Evolutionary conservation across 169 alveolate species (phyloP), one percentile per base, ranked within the genome.

Genomic region (Perkinsus marinus): DNA sequence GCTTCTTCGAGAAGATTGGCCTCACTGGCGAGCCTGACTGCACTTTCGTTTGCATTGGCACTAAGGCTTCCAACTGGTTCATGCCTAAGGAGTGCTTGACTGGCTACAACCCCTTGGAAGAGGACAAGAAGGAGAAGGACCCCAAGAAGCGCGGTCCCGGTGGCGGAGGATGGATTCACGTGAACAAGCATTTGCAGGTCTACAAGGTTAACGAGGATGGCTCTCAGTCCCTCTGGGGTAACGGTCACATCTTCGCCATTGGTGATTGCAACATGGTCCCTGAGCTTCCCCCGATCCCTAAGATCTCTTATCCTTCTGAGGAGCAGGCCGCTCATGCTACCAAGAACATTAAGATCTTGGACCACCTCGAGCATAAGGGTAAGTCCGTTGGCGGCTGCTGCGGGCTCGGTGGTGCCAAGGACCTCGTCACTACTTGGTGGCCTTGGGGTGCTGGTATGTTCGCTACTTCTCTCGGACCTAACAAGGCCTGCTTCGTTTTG

Each of bases 401-500:
- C 38, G 89, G 89, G 89, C 39, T 39, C 92, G 37, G 92, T 68
- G 39, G 37, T 68, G 47, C 89, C 47, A 90, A 41, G 92, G 43
- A 13, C 89, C 79, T 90, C 47, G 68, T 34, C 47, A 39, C 57
- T 46, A 43, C 94, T 38, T 93, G 94, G 94, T 93, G 94, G 94
- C 94, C 94, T 0, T 93, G 94, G 94, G 94, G 94, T 30, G 94
- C 94, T 19, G 94, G 94, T 39, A 93, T 93, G 94, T 93, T 93
- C 89, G 94, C 94, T 38, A 93, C 94, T 69, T 91, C 93, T 68
- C 91, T 92, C 22, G 94, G 94, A 0, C 94, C 94, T 22, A 92
- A 93, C 39, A 93, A 93, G 39, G 94, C 94, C 26, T 91, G 93
- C 89, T 41, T 57, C 92, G 90, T 91, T 39, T 68, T 91, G 43